Percentiles rank a stretch among this genome's conserved stretches.
phyloP scores from a whole-genome alignment of 2,329 filamentous ascomycete genomes.

The Coniochaeta pulveracea region DNA sequence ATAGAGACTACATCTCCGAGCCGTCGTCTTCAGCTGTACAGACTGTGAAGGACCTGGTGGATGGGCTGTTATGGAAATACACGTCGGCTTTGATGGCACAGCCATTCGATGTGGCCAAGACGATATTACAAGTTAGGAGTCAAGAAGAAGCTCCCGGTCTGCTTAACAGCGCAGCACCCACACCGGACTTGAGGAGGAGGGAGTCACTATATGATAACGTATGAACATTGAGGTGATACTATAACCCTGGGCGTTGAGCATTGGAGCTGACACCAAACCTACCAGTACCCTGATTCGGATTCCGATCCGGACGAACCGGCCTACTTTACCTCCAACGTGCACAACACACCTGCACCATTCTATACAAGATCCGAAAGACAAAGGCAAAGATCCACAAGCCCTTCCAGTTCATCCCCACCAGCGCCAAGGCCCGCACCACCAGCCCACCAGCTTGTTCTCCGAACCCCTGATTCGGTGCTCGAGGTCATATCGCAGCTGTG shows the following conservation, averaged over 20 bases:
- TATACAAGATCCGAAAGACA: conserved; percentile 21
- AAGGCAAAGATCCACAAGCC: conserved; percentile 19
- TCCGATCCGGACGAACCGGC: conserved; percentile 68
- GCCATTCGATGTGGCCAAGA: conserved; percentile 96
- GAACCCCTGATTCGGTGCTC: conserved; percentile 67
- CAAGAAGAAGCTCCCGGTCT: conserved; percentile 38
- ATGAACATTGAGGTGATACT: conserved; percentile 10
- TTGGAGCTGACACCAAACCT: neutral
- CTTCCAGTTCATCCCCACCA: conserved; percentile 20
- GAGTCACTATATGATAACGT: conserved; percentile 15
- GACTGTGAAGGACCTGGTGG: conserved; percentile 64
- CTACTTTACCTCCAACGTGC: conserved; percentile 65
- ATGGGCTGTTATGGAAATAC: conserved; percentile 88
- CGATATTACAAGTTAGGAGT: conserved; percentile 66
- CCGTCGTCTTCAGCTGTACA: conserved; percentile 64
- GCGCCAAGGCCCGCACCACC: conserved; percentile 22
- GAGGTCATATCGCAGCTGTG: conserved; percentile 83
- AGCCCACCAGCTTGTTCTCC: conserved; percentile 57
- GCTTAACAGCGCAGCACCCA: conserved; percentile 14
- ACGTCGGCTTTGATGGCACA: conserved; percentile 80
- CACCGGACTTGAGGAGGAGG: conserved; percentile 18
- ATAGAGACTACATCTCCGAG: conserved; percentile 75
- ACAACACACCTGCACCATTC: conserved; percentile 41
- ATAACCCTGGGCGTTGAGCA: neutral
- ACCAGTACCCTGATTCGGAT: conserved; percentile 44